These are phyloP conservation scores for Pigoraptor vietnamica DNA, from an alignment of 78 protist genomes.

Conservation along the genomic window DNA sequence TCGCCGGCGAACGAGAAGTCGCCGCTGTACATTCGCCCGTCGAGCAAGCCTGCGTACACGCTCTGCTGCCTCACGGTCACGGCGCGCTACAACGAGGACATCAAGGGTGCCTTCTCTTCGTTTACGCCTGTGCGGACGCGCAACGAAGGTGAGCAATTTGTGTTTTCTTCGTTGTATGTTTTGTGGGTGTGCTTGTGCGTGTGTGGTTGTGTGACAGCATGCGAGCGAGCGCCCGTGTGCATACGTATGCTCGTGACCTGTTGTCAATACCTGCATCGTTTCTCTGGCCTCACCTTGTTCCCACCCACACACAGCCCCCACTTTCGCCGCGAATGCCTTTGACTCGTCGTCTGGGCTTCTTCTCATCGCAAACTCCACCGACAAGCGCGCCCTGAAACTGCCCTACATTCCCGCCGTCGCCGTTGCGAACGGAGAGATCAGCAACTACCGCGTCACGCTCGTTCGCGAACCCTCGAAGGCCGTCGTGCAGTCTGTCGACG, in stretches of 20 bases:
- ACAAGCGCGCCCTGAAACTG: not conserved
- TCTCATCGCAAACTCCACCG: not conserved
- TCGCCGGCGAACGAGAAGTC: too few species aligned
- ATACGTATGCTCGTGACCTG: not conserved
- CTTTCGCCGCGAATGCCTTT: not conserved
- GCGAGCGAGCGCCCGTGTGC: not conserved
- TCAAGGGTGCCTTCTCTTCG: not conserved
- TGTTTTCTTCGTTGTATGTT: not conserved
- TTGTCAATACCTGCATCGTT: too few species aligned
- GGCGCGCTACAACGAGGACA: not conserved
- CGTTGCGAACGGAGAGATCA: not conserved
- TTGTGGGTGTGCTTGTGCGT: not conserved
- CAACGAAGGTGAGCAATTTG: not conserved
- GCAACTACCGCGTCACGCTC: not conserved
- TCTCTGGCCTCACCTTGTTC: too few species aligned
- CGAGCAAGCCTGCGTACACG: too few species aligned
- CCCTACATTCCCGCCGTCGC: not conserved
- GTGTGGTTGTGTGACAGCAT: not conserved
- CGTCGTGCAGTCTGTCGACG: not conserved
- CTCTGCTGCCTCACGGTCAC: not conserved
- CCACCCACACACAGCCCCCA: not conserved
- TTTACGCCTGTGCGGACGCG: not conserved
- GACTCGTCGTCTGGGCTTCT: not conserved
- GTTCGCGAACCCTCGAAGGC: not conserved
- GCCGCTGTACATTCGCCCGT: too few species aligned